These are phyloP conservation scores for Coemansia sp. DNA, from an alignment of 192 early-diverging fungal species.

Conservation along the genomic window DNA sequence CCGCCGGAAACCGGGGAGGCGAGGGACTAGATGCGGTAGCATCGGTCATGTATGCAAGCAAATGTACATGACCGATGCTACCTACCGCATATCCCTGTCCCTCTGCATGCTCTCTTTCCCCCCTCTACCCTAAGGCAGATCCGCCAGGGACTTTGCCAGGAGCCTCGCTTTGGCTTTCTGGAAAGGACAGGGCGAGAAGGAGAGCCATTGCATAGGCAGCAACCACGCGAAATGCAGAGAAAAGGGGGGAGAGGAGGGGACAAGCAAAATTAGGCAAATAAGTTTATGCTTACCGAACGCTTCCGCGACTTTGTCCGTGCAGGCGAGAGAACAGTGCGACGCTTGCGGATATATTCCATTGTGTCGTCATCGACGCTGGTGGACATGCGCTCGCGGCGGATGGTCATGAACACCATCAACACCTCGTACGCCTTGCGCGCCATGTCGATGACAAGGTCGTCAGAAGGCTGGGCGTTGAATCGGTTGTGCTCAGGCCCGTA, in stretches of 20 bases:
- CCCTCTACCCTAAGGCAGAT: not conserved
- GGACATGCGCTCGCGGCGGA: constrained; percentile 53
- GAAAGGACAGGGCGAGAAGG: constrained; percentile 3
- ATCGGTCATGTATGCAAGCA: too few species aligned
- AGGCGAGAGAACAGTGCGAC: constrained; percentile 55
- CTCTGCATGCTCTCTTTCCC: not conserved
- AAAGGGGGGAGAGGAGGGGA: not conserved
- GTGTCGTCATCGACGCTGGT: constrained; percentile 51
- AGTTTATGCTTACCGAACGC: constrained; percentile 48
- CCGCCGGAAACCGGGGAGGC: too few species aligned
- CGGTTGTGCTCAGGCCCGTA: constrained; percentile 53
- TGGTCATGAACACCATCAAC: constrained; percentile 55
- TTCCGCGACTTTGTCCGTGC: constrained; percentile 47
- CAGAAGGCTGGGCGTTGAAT: constrained; percentile 55
- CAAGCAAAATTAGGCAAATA: not conserved
- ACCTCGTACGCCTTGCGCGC: constrained; percentile 57
- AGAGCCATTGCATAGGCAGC: not conserved
- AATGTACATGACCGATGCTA: too few species aligned
- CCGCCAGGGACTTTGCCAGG: too few species aligned
- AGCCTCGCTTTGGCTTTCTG: not conserved
- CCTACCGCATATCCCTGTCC: too few species aligned
- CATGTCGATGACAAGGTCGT: constrained; percentile 57
- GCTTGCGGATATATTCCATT: constrained; percentile 60
- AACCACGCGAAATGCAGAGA: not conserved
- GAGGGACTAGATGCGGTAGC: too few species aligned